Evolutionary conservation across 23 red algal species (phyloP), one percentile per base, ranked within the genome.

Genomic region (Cyanidiococcus yangmingshanensis): DNA sequence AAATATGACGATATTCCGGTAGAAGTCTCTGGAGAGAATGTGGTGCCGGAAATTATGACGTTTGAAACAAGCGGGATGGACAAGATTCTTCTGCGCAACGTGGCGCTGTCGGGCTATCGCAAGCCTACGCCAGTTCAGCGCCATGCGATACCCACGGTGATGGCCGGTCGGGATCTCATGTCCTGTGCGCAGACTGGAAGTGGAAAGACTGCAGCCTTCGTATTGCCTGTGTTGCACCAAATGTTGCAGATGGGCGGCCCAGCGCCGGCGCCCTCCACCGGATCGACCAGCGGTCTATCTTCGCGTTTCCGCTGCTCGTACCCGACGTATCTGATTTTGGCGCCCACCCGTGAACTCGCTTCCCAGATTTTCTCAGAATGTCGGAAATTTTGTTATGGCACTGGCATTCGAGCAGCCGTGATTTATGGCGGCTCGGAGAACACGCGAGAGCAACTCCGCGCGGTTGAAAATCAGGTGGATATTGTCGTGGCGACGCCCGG

Each of bases 1-100:
- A 91, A 92, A 74, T 98, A 98, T 75, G 88, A 98, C 51, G 88
- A 98, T 57, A 98, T 98, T 80, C 94, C 94, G 0, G 94, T 98
- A 0, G 94, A 98, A 74, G 87, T 86, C 39, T 89, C 88, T n/a
- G 94, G 94, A 34, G 68, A 75, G 39, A 74, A 90, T 45, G 88
- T 85, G 50, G 75, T 59, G 0, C 74, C 59, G 27, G 85, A 67
- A 50, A 89, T 98, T 78, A 76, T 79, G 21, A 40, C 34, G 35
- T 98, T 98, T 77, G 84, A 89, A 39, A 74, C 77, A 2, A 87
- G 82, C 2, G 84, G 79, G 0, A 57, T 98, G 68, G 85, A 98
- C 71, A 58, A 80, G 40, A 68, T 88, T 29, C 67, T 98, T 40
- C 67, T 91, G 67, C 86, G 87, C 74, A 98, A 98, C 74, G 87